Percentiles rank a stretch among this genome's conserved stretches.
These are phyloP conservation scores for Colletotrichum spinosum DNA, from an alignment of 2,329 filamentous ascomycete genomes.

Conservation along the genomic window DNA sequence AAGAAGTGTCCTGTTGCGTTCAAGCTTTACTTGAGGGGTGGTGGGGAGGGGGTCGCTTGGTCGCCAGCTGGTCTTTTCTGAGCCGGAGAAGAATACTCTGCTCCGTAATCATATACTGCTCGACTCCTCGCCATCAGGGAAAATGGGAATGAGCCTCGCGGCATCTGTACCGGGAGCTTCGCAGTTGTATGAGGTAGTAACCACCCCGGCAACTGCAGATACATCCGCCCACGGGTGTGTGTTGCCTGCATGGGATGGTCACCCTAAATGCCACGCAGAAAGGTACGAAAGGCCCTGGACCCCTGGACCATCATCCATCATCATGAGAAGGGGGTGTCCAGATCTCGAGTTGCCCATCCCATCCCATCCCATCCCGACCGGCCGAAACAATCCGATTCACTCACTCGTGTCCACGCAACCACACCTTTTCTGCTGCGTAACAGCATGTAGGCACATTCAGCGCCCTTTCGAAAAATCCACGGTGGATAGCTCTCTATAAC, in stretches of 20 bases:
- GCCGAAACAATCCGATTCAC: conserved; percentile 34
- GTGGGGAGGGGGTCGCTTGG: no score
- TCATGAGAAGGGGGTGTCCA: conserved; percentile 23
- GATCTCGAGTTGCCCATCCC: conserved; percentile 21
- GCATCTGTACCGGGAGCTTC: no score
- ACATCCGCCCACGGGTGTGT: conserved; percentile 11
- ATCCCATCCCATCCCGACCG: conserved; percentile 31
- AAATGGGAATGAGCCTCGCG: no score
- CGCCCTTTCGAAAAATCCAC: background rate
- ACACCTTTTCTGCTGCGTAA: conserved; percentile 10
- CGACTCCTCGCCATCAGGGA: no score
- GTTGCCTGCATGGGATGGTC: background rate
- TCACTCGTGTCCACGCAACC: conserved; percentile 18
- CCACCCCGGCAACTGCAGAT: background rate
- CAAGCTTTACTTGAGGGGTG: no score
- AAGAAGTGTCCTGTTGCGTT: no score
- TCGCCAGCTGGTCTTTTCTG: no score
- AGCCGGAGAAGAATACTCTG: no score
- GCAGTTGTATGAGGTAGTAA: no score
- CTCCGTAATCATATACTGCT: no score
- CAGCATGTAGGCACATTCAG: no score
- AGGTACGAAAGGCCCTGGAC: background rate
- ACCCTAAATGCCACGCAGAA: background rate
- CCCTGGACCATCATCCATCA: conserved; percentile 24
- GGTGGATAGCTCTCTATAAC: background rate